Evolutionary conservation across 2,329 filamentous ascomycete genomes (phyloP).

Genomic region (Zymoseptoria pseudotritici): DNA sequence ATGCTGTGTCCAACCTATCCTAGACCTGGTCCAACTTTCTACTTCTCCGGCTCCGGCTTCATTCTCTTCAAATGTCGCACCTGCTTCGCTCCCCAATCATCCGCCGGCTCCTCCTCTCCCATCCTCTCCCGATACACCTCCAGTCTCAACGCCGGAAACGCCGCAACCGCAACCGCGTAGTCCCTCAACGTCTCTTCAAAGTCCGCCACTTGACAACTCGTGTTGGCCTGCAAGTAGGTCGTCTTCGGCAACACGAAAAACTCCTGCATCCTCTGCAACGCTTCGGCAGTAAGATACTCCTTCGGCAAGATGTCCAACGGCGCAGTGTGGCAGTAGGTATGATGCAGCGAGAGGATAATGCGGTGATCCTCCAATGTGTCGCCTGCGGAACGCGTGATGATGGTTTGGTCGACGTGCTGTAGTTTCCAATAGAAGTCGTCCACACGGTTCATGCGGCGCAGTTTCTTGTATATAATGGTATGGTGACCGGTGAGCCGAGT

Average conservation of each 20-base stretch:
- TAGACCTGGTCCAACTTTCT: no score
- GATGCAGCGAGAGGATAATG: not conserved
- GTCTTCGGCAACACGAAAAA: not conserved
- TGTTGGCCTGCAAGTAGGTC: not conserved
- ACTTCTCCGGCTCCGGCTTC: no score
- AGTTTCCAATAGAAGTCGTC: not conserved
- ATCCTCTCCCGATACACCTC: not conserved
- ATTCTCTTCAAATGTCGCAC: no score
- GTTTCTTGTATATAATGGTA: not conserved
- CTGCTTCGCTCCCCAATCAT: not conserved
- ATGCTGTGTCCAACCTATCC: no score
- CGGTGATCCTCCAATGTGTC: not conserved
- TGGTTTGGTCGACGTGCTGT: not conserved
- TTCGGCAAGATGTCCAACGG: not conserved
- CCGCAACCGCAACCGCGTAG: not conserved
- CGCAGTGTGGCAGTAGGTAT: not conserved
- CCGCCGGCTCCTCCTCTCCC: not conserved
- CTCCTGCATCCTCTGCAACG: not conserved
- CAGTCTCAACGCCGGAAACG: not conserved
- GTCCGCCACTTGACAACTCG: not conserved
- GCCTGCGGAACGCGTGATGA: not conserved
- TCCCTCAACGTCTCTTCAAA: not conserved
- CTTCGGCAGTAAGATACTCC: not conserved
- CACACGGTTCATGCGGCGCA: not conserved
- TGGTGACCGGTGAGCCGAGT: not conserved